Evolutionary conservation across 139 green algal species (phyloP).

Genomic region (Zygnema cylindricum): DNA sequence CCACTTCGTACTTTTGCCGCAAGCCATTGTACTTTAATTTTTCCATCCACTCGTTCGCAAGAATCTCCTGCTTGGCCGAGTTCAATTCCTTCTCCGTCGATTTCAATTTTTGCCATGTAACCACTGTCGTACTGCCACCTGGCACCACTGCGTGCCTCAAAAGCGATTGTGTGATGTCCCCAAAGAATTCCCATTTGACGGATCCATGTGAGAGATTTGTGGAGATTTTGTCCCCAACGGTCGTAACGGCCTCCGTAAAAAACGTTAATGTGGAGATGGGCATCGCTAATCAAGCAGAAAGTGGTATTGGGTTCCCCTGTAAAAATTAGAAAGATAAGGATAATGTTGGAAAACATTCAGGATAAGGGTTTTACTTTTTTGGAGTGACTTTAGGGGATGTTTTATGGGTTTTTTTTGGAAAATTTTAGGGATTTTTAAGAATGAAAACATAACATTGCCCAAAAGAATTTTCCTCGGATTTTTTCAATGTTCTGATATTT

Average conservation of each 20-base stretch:
- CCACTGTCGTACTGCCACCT: constrained; percentile 1
- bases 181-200: constrained; percentile 22
- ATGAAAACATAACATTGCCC: not conserved
- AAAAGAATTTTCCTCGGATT: not conserved
- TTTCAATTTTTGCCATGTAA: not conserved
- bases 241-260: constrained; percentile 10
- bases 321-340: not conserved
- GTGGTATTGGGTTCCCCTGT: constrained; percentile 4
- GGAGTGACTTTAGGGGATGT: no score
- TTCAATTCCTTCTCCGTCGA: constrained; percentile 10
- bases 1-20: not conserved
- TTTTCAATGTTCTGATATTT: not conserved
- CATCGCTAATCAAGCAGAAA: not conserved
- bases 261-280: constrained; percentile 5
- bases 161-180: constrained; percentile 13
- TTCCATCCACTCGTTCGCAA: not conserved
- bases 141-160: constrained; percentile 1
- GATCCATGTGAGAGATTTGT: constrained; percentile 38
- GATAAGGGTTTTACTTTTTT: no score
- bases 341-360: no score
- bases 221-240: not conserved
- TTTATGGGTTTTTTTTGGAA: not conserved
- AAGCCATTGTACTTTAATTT: not conserved
- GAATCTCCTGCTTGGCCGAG: not conserved
- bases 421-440: not conserved